Base-by-base conservation (phyloP, 352 stramenopile genomes). In the Phytopythium chamaehyphon region DNA sequence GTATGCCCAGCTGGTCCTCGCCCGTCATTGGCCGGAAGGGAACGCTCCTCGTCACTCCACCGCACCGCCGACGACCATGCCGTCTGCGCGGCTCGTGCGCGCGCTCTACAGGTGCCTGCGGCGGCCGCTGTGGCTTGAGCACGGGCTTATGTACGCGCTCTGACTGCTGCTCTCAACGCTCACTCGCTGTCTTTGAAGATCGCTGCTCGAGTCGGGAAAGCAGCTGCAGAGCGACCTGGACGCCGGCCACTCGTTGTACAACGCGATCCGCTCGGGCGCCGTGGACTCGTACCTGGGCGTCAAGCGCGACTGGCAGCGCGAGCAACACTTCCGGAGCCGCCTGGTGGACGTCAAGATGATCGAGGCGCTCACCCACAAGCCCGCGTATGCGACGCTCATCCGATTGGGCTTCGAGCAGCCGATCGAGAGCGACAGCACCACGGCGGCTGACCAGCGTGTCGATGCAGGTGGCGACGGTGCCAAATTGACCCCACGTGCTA, bases 271-370 rank as follows among this genome's bases (percentile, higher is more conserved):
- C 6, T 90, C 81, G 0, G 77, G 79, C 8, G 75, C 71, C 1
- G 66, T 86, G 24, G 50, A 80, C 26, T 82, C 81, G 35, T 92
- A 92, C 42, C 53, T 77, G 9, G 77, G 69, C 28, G 65, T 86
- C 26, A 85, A 82, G 48, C 57, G 59, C 47, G 79, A 92, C 59
- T 92, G 79, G 83, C 76, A 86, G 56, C 79, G 77, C 19, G 79
- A 92, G 54, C 78, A 76, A 14, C 51, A 64, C 40, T 88, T 88
- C 26, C 65, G 76, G 16, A 63, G 55, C 24, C 73, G 76, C 1
- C 59, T 92, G 3, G 57, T 73, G 10, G 77, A 86, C 48, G 68
- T 83, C 40, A 55, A 68, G 44, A 62, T 72, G 21, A 37, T 83
- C 14, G 64, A 66, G 40, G 53, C 40, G 33, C 71, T 58, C 51